Conservation (phyloP, 164 flowering plant species). For the Stephania yunnanensis region DNA sequence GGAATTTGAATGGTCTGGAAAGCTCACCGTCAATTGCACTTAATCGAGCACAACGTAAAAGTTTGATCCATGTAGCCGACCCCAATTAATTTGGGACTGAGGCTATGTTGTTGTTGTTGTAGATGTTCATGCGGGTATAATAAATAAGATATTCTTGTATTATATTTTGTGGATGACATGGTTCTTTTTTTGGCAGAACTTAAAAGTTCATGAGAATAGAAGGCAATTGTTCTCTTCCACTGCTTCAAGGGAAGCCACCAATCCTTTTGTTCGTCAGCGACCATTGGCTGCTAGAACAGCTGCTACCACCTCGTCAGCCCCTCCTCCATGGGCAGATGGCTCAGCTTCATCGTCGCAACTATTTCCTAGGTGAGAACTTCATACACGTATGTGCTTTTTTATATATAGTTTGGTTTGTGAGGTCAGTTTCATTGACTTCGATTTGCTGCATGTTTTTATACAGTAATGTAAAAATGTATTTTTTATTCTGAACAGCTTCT, state of each 20-base stretch:
- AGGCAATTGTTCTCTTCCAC: conserved; percentile 79
- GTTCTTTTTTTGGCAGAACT: conserved; percentile 43
- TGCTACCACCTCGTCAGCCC: conserved; percentile 39
- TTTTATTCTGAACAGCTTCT: background rate
- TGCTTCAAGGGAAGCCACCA: conserved; percentile 70
- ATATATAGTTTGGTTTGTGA: background rate
- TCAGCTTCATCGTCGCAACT: conserved; percentile 53
- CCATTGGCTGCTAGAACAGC: conserved; percentile 65
- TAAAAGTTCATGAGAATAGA: conserved; percentile 88
- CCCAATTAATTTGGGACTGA: too few relatives aligned
- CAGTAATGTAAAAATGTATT: background rate
- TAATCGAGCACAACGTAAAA: too few relatives aligned
- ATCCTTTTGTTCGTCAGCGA: conserved; percentile 93
- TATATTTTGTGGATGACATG: background rate
- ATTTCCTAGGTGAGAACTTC: conserved; percentile 47
- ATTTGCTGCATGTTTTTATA: background rate
- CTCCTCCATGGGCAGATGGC: conserved; percentile 89
- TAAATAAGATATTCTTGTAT: background rate
- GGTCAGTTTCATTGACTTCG: background rate
- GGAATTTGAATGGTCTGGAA: too few relatives aligned
- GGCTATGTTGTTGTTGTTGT: background rate
- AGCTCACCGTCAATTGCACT: too few relatives aligned
- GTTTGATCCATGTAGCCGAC: too few relatives aligned
- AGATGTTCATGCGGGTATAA: background rate
- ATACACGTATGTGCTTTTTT: background rate